These are phyloP conservation scores for Backusella morwellensis DNA, from an alignment of 192 early-diverging fungal species.

Conservation along the genomic window DNA sequence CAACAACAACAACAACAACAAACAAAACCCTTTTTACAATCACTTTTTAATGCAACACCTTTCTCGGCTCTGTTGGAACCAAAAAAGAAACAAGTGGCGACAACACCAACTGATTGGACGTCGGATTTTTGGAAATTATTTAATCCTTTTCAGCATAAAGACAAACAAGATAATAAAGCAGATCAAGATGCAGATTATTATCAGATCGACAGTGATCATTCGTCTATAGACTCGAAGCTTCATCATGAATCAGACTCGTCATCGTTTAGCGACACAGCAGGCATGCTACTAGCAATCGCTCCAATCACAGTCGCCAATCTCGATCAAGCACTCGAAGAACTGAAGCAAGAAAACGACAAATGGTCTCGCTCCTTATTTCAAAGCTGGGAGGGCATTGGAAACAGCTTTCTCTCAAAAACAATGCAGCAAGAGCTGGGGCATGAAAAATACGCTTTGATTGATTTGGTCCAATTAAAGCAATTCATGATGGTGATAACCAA, in stretches of 20 bases:
- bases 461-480: not conserved
- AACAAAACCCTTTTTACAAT: conserved; percentile 8
- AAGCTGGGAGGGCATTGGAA: conserved; percentile 20
- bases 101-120: conserved; percentile 6
- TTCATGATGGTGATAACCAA: not conserved
- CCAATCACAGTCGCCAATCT: not conserved
- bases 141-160: not conserved
- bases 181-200: conserved; percentile 6
- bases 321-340: not conserved
- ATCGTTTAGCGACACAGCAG: not conserved
- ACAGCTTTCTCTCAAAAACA: conserved; percentile 2
- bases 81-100: not conserved
- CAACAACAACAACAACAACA: not conserved
- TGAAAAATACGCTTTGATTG: not conserved
- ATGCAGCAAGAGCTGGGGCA: not conserved
- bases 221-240: not conserved
- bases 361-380: conserved; percentile 20
- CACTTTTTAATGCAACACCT: conserved; percentile 4
- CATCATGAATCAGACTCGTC: not conserved
- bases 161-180: not conserved
- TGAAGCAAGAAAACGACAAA: not conserved
- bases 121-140: conserved; percentile 17
- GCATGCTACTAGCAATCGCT: conserved; percentile 8
- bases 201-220: conserved; percentile 12
- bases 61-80: not conserved